Base-by-base conservation (phyloP, 257 asterid species). In the Scutellaria baicalensis region DNA sequence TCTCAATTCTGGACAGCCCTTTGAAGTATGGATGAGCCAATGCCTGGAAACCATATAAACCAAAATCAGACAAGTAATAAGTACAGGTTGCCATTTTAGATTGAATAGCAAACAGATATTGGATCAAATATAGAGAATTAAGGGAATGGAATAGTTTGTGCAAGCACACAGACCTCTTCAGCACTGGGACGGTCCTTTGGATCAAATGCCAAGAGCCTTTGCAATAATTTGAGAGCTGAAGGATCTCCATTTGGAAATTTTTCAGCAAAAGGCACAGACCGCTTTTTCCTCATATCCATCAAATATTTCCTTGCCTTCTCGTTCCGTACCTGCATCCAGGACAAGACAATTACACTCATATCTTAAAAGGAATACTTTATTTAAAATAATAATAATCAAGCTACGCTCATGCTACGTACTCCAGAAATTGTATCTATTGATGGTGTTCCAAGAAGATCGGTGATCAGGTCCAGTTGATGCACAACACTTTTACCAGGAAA, bases 241-340 rank as follows among this genome's bases (percentile, higher is more conserved):
- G 91, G 95, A 82, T 92, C 96, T 54, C 78, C 80, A 66, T 81
- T 83, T 6, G 83, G 80, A 72, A 92, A 89, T 78, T 88, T 92
- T 75, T 84, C 88, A 14, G 85, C 44, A 65, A 92, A 89, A 68
- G 84, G 59, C 70, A 88, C 81, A 11, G 87, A 71, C 16, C 79
- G 77, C 76, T 89, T 92, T 76, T 82, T 92, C 75, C 87, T 84
- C 96, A 92, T 88, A 59, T 79, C 85, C 59, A 68, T 83, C 68
- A 92, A 84, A 82, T 89, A 92, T 74, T 88, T 92, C 62, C 97
- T 84, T n/a, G 98, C 97, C 85, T 92, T 92, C 83, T 89, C 98
- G 51, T 89, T 89, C 51, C 97, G 89, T 44, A 92, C 96, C 98
- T 92, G 82, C 79, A 79, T 69, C 73, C 75, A 71, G 64, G 59